Conservation (phyloP, 1,139 yeast genomes). For the Pichia inconspicua region DNA sequence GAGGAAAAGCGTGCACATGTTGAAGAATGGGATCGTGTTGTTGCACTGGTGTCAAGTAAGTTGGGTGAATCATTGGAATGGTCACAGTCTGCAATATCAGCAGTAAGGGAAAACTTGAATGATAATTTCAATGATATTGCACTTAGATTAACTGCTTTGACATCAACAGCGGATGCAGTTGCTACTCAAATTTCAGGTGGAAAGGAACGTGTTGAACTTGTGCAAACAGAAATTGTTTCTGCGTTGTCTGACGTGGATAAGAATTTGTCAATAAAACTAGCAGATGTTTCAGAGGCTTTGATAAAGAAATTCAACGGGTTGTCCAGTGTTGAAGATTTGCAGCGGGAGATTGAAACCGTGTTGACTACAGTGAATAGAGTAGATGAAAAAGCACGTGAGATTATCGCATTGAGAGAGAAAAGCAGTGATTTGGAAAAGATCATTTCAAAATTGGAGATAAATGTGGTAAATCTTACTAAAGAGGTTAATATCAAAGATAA, state of each 20-base stretch:
- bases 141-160: constrained; percentile 1
- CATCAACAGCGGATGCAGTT: background rate
- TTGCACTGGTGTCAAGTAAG: background rate
- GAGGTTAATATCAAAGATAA: background rate
- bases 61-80: background rate
- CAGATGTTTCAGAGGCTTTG: background rate
- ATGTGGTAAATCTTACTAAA: background rate
- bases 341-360: background rate
- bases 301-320: background rate
- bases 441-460: background rate
- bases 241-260: background rate
- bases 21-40: background rate
- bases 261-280: background rate
- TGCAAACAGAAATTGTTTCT: background rate
- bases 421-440: background rate
- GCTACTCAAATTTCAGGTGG: background rate
- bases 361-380: background rate
- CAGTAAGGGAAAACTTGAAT: background rate
- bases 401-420: background rate
- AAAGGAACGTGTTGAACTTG: background rate
- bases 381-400: background rate
- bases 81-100: background rate
- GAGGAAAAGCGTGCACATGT: background rate
- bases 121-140: constrained; percentile 10
- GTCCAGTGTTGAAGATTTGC: background rate